These are phyloP conservation scores for Closterium sp. DNA, from an alignment of 139 green algal genomes.

Conservation along the genomic window DNA sequence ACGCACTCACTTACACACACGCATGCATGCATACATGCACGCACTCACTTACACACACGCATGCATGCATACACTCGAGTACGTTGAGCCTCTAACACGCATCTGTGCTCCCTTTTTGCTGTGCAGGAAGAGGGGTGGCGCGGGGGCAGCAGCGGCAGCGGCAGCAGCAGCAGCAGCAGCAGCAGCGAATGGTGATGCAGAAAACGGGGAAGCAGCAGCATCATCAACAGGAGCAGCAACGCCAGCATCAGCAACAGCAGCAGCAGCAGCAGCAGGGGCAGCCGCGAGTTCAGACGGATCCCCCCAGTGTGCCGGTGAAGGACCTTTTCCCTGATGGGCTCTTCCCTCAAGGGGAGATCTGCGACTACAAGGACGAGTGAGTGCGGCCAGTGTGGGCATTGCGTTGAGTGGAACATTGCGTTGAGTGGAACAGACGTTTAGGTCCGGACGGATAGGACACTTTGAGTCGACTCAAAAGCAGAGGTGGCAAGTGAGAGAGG, in stretches of 20 bases:
- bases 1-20: neutral
- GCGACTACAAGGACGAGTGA: constrained; percentile 75
- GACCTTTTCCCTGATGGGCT: constrained; percentile 79
- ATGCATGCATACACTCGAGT: no score
- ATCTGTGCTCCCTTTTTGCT: neutral
- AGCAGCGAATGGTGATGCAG: neutral
- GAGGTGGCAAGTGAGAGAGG: no score
- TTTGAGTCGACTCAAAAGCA: no score
- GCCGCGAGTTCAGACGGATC: constrained; percentile 79
- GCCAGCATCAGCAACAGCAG: neutral
- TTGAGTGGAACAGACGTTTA: no score
- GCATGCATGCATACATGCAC: no score
- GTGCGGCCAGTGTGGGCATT: neutral
- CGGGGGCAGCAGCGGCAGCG: no score
- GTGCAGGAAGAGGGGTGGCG: neutral
- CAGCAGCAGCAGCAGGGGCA: neutral
- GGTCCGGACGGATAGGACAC: no score
- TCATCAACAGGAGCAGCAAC: neutral
- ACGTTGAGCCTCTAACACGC: neutral
- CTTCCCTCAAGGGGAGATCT: constrained; percentile 80
- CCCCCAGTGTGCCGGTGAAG: constrained; percentile 82
- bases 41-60: neutral
- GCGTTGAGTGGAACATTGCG: no score
- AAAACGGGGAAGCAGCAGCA: neutral
- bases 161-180: no score